Percentiles rank a stretch among this genome's conserved stretches.
phyloP scores from a whole-genome alignment of 495 filamentous ascomycete species.

The Polyplosphaeria fusca region DNA sequence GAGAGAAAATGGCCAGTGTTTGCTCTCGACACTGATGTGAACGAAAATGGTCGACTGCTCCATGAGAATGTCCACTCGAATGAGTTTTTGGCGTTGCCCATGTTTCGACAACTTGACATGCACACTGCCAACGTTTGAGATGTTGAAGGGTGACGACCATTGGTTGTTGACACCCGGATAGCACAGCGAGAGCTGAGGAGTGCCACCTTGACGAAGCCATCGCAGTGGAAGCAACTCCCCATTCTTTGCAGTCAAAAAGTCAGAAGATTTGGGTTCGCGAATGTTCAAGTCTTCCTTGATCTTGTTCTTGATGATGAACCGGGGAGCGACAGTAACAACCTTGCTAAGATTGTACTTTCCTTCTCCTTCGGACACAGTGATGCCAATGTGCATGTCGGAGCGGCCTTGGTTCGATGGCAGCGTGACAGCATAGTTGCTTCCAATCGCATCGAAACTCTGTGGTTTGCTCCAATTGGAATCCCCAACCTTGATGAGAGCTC shows the following conservation, averaged over 20 bases:
- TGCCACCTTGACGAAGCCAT: slow-evolving; percentile 71
- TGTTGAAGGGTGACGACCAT: slow-evolving; percentile 97
- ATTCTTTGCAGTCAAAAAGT: slow-evolving; percentile 68
- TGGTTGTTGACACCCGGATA: slow-evolving; percentile 94
- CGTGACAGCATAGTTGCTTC: slow-evolving; percentile 80
- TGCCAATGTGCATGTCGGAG: slow-evolving; percentile 82
- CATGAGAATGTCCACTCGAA: slow-evolving; percentile 84
- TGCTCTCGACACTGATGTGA: slow-evolving; percentile 82
- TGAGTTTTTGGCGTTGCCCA: slow-evolving; percentile 81
- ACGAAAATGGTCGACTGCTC: slow-evolving; percentile 91
- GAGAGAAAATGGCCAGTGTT: slow-evolving; percentile 98
- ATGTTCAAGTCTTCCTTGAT: slow-evolving; percentile 82
- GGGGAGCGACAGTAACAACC: slow-evolving; percentile 86
- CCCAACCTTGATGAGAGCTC: slow-evolving; percentile 78
- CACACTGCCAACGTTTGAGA: slow-evolving; percentile 84
- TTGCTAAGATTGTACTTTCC: slow-evolving; percentile 98
- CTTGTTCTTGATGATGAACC: slow-evolving; percentile 93
- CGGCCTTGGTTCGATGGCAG: slow-evolving; percentile 67
- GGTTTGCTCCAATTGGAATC: slow-evolving; percentile 94
- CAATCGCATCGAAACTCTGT: slow-evolving; percentile 97
- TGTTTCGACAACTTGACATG: slow-evolving; percentile 91
- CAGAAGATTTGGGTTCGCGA: slow-evolving; percentile 83
- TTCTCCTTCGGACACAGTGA: slow-evolving; percentile 83
- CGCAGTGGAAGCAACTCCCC: slow-evolving; percentile 78
- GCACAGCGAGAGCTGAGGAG: slow-evolving; percentile 88